Conservation (phyloP, 228 moss, liverwort and hornwort species). For the Sphagnum magellanicum region DNA sequence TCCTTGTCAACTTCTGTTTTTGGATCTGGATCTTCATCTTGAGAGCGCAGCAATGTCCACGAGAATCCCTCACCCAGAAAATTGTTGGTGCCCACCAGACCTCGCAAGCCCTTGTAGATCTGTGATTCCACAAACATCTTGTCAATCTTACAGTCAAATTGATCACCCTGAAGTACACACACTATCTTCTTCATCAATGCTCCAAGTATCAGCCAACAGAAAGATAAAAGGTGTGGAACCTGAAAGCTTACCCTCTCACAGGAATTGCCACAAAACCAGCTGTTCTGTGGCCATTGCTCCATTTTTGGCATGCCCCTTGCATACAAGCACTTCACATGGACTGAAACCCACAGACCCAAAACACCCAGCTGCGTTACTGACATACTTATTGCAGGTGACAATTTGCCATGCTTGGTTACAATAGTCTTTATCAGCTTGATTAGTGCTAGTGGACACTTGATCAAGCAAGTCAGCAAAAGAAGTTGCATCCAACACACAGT, state of each 20-base stretch:
- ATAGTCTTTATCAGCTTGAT: neutral
- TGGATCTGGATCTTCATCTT: slow-evolving; percentile 55
- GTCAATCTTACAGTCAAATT: neutral
- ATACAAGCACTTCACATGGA: slow-evolving; percentile 86
- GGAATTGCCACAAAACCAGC: slow-evolving; percentile 73
- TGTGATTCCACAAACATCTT: slow-evolving; percentile 16
- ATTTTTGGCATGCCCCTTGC: slow-evolving; percentile 55
- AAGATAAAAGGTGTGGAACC: neutral
- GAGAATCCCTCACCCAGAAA: slow-evolving; percentile 58
- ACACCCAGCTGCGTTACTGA: neutral
- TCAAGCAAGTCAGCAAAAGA: neutral
- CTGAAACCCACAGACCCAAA: slow-evolving; percentile 30
- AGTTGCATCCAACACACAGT: neutral
- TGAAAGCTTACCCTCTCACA: slow-evolving; percentile 52
- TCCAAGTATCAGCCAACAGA: too few relatives aligned
- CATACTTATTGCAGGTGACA: too few relatives aligned
- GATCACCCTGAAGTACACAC: neutral
- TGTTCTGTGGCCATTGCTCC: slow-evolving; percentile 56
- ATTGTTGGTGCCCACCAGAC: slow-evolving; percentile 64
- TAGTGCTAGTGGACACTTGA: neutral
- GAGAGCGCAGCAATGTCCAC: slow-evolving; percentile 82
- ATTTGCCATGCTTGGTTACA: neutral
- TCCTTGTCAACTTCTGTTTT: slow-evolving; percentile 40
- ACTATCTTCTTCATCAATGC: neutral
- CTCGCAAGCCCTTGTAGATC: slow-evolving; percentile 67